Base-by-base conservation (phyloP, 2,329 filamentous ascomycete species). In the Capronia americana region DNA sequence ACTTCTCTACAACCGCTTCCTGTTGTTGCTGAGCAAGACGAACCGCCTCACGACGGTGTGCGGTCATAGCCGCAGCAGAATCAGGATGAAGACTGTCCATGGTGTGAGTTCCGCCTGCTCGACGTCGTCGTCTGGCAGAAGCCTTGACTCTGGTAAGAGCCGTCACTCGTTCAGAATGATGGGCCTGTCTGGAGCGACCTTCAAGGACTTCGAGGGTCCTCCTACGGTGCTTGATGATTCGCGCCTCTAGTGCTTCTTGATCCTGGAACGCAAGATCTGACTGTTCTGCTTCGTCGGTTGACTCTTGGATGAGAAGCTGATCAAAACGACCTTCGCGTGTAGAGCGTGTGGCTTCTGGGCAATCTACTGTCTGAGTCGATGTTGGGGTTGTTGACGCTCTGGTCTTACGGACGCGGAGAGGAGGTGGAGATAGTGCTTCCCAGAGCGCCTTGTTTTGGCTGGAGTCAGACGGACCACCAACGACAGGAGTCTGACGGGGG, bases 11-110 rank as follows among this genome's bases (percentile, higher is more conserved):
- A 8, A 84, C 80, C 2, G 80, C 80, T 53, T 73, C 73, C 34
- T 77, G 78, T 74, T 84, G 81, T 62, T 81, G 78, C 61, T 79
- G 76, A 1, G 82, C 82, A 26, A 83, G 73, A 56, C 77, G 78
- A 54, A 83, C 80, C 4, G 81, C 81, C 70, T 83, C 80, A n/a
- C 77, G 77, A 64, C 82, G 82, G 68, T 83, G 81, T 63, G 79
- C 79, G n/a, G 80, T 82, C 68, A 83, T 77, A 14, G 80, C 79
- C 63, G 66, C 66, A 51, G 67, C 68, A n/a, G 70, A 71, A 14
- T 63, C 59, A 14, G 69, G 69, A 63, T 61, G 67, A 53, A 69
- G 63, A 53, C 50, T 69, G 46, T 64, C 62, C 71, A 73, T 72
- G 41, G 41, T 66, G 58, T 61, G 66, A 32, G 28, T 55, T 11